A percentile compares a stretch with the other conserved stretches of the same genome.
Evolutionary conservation across 2,329 filamentous ascomycete genomes (phyloP).

Genomic region (Lachnellula subtilissima): DNA sequence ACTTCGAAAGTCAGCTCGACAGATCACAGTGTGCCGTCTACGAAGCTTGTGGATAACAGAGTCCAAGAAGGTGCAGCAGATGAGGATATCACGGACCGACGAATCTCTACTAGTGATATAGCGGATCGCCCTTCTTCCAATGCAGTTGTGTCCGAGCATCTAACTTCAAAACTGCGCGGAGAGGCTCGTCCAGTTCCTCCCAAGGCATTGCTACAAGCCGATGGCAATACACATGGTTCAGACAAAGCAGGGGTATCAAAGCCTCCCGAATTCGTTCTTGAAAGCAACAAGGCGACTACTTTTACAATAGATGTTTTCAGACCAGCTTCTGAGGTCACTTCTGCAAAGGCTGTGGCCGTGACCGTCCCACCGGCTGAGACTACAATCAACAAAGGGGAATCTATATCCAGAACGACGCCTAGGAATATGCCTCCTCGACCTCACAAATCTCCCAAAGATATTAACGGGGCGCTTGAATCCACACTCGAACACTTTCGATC

Average conservation of each 20-base stretch:
- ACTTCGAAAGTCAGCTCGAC: background rate
- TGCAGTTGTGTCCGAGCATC: background rate
- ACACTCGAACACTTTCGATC: conserved; percentile 13
- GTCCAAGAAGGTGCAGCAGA: background rate
- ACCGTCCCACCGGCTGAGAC: background rate
- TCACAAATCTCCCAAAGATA: background rate
- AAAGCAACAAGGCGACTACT: background rate
- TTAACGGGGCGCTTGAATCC: conserved; percentile 5
- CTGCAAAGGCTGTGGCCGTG: background rate
- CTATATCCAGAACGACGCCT: background rate
- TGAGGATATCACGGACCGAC: background rate
- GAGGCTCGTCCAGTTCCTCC: background rate
- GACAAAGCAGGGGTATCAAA: background rate
- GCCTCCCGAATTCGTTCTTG: background rate
- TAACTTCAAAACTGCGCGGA: background rate
- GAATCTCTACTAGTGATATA: background rate
- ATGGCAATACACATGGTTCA: background rate
- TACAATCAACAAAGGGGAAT: background rate
- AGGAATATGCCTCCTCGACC: background rate
- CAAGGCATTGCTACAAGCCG: background rate
- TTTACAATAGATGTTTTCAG: background rate
- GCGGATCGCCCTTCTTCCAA: background rate
- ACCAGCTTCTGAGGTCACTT: background rate
- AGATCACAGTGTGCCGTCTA: background rate
- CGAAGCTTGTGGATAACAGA: background rate